A percentile compares a stretch with the other conserved stretches of the same genome.
Evolutionary conservation across 345 rosid genomes (phyloP).

Genomic region (Salix dunnii): DNA sequence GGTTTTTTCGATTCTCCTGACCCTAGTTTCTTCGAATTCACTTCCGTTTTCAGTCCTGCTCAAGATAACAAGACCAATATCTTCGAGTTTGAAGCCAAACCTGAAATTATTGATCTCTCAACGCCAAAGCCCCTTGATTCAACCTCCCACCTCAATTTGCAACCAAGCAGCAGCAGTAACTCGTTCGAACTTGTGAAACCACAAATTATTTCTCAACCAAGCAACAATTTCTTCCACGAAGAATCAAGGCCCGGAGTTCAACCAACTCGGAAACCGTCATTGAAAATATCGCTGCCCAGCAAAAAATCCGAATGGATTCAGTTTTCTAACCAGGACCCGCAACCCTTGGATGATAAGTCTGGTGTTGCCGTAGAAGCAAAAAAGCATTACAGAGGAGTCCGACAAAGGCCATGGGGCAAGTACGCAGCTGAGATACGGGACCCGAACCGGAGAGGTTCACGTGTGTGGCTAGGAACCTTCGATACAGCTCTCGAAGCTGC

Average conservation of each 20-base stretch:
- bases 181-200: conserved; percentile 22
- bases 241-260: conserved; percentile 20
- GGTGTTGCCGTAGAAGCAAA: conserved; percentile 15
- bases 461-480: conserved; percentile 89
- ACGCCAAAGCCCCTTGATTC: conserved; percentile 24
- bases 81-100: conserved; percentile 41
- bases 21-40: conserved; percentile 25
- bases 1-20: conserved; percentile 12
- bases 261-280: conserved; percentile 5
- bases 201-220: background rate
- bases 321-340: conserved; percentile 23
- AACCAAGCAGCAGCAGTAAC: background rate
- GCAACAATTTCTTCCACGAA: conserved; percentile 13
- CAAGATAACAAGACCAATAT: conserved; percentile 6
- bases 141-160: background rate
- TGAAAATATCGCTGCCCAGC: conserved; percentile 49
- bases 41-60: background rate
- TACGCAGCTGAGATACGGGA: conserved; percentile 96
- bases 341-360: background rate
- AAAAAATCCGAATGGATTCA: conserved; percentile 45
- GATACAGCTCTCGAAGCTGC: conserved; percentile 74
- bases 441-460: conserved; percentile 64
- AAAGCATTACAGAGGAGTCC: conserved; percentile 85
- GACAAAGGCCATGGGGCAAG: conserved; percentile 93
- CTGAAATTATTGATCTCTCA: conserved; percentile 32